Conservation (phyloP, 2,329 filamentous ascomycete species). For the Xylariales sp. region DNA sequence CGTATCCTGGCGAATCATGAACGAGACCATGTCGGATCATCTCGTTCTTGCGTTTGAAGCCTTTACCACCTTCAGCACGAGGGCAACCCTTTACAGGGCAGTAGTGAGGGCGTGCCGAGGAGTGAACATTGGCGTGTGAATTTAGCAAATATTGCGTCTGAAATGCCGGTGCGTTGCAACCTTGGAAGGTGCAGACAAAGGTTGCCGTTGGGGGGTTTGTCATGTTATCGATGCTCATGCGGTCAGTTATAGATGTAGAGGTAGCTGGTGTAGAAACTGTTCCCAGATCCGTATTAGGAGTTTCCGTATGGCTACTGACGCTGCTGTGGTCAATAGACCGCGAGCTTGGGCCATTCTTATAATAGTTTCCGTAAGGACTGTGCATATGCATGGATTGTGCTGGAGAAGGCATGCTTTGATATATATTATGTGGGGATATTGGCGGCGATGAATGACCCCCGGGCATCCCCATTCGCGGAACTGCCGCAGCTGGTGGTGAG, state of each 20-base stretch:
- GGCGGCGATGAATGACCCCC: slow-evolving; percentile 39
- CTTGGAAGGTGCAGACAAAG: slow-evolving; percentile 55
- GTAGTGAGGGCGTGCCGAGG: slow-evolving; percentile 60
- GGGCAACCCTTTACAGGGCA: slow-evolving; percentile 59
- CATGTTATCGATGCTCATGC: slow-evolving; percentile 56
- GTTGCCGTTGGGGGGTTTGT: slow-evolving; percentile 46
- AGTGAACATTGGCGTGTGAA: slow-evolving; percentile 73
- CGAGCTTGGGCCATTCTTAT: slow-evolving; percentile 26
- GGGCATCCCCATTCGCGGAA: slow-evolving; percentile 23
- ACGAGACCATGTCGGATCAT: slow-evolving; percentile 80
- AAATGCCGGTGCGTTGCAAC: slow-evolving; percentile 69
- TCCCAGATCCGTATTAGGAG: slow-evolving; percentile 40
- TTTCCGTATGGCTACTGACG: slow-evolving; percentile 38
- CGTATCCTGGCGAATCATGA: slow-evolving; percentile 89
- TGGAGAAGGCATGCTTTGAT: slow-evolving; percentile 44
- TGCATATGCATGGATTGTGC: slow-evolving; percentile 32
- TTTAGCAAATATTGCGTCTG: slow-evolving; percentile 75
- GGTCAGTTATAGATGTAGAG: slow-evolving; percentile 38
- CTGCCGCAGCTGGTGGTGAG: slow-evolving; percentile 27
- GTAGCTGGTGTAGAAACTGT: slow-evolving; percentile 36
- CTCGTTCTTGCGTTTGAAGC: slow-evolving; percentile 70
- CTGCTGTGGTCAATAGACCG: slow-evolving; percentile 34
- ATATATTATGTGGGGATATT: slow-evolving; percentile 44
- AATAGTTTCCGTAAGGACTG: slow-evolving; percentile 32
- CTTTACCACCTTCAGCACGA: slow-evolving; percentile 60